Evolutionary conservation across 352 stramenopile genomes (phyloP).

Genomic region (Achlya hypogyna): DNA sequence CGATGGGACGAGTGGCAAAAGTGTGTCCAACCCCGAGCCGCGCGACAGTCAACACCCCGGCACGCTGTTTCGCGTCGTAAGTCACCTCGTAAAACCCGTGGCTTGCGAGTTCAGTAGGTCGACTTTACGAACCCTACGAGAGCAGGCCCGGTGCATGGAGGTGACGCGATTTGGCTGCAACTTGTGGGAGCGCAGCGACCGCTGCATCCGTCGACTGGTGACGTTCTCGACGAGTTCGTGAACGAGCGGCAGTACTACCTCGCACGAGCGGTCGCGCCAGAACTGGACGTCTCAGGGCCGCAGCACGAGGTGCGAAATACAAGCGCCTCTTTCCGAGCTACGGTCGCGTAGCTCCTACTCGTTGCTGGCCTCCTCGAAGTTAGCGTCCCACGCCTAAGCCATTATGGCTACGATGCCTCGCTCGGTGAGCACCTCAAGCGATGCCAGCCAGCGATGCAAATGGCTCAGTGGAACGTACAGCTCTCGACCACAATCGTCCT

Average conservation of each 20-base stretch:
- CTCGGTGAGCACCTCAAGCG: not conserved
- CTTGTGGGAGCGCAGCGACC: not conserved
- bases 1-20: not conserved
- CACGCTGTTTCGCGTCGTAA: not conserved
- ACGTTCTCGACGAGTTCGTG: not conserved
- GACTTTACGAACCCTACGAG: conserved; percentile 9
- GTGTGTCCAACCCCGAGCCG: not conserved
- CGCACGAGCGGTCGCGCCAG: not conserved
- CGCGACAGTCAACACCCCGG: not conserved
- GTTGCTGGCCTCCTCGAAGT: not conserved
- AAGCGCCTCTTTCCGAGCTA: not conserved
- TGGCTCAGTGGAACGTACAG: not conserved
- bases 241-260: not conserved
- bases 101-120: not conserved
- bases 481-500: not conserved
- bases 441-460: not conserved
- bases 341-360: not conserved
- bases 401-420: conserved; percentile 15
- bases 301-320: not conserved
- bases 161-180: conserved; percentile 2
- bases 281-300: not conserved
- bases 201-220: not conserved
- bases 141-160: not conserved
- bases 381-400: not conserved
- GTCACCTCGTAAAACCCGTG: not conserved